These are phyloP conservation scores for Xylariaceae sp. DNA, from an alignment of 2,329 filamentous ascomycete genomes.

Conservation along the genomic window DNA sequence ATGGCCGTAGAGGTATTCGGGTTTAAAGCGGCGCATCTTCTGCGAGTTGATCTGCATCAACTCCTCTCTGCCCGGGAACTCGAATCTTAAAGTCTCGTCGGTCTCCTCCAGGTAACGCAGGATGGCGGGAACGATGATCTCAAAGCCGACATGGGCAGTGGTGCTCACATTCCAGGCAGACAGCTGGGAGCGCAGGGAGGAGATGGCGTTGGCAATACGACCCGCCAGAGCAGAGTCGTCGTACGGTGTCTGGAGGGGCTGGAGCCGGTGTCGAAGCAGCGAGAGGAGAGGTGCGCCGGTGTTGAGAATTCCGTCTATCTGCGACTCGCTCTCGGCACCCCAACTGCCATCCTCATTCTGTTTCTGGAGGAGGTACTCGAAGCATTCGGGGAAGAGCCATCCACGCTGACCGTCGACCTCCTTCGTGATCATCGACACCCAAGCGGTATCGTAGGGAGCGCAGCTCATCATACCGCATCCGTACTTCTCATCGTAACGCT, in stretches of 20 bases:
- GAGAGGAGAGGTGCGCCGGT: background rate
- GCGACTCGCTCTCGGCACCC: background rate
- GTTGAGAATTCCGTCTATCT: background rate
- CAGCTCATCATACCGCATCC: no score
- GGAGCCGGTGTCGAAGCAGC: background rate
- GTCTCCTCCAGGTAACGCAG: background rate
- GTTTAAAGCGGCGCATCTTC: slow-evolving; percentile 5
- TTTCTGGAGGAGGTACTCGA: background rate
- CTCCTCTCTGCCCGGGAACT: background rate
- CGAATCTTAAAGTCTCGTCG: background rate
- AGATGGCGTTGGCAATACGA: background rate
- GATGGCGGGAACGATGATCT: background rate
- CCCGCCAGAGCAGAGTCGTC: background rate
- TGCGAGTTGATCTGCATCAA: background rate
- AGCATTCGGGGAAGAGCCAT: background rate
- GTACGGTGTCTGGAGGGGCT: background rate
- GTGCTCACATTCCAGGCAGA: background rate
- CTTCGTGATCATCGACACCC: background rate
- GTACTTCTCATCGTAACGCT: no score
- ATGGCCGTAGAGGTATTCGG: background rate
- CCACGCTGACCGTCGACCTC: background rate
- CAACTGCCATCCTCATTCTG: background rate
- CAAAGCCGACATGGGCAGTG: background rate
- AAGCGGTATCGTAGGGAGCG: slow-evolving; percentile 1
- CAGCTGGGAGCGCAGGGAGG: background rate